Conservation (phyloP, 2,329 filamentous ascomycete species). For the Geoglossum cookeanum region DNA sequence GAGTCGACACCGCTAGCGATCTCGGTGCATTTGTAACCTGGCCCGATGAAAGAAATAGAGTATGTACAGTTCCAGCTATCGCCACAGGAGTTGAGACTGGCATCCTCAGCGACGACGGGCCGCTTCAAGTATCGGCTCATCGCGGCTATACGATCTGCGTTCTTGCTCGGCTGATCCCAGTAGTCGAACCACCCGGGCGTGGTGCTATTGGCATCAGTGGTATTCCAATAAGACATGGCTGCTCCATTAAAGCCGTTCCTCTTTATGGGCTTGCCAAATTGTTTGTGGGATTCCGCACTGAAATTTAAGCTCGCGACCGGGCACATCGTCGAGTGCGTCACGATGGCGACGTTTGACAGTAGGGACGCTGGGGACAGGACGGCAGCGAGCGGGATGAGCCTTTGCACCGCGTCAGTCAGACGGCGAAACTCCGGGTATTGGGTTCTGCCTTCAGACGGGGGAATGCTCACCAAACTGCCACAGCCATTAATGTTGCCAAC, state of each 20-base stretch:
- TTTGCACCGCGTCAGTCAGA: slow-evolving; percentile 1
- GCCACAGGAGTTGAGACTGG: slow-evolving; percentile 20
- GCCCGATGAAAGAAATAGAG: slow-evolving; percentile 19
- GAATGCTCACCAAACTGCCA: slow-evolving; percentile 17
- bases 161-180: slow-evolving; percentile 13
- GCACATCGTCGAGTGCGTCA: slow-evolving; percentile 15
- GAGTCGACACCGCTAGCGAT: slow-evolving; percentile 16
- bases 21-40: slow-evolving; percentile 23
- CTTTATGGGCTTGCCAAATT: slow-evolving; percentile 17
- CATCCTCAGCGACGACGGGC: slow-evolving; percentile 12
- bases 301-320: slow-evolving; percentile 19
- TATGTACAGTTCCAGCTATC: slow-evolving; percentile 24
- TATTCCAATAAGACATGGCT: slow-evolving; percentile 18
- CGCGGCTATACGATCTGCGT: slow-evolving; percentile 15
- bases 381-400: slow-evolving; percentile 21
- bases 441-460: neutral
- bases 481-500: slow-evolving; percentile 18
- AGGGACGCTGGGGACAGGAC: slow-evolving; percentile 23
- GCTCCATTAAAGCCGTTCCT: slow-evolving; percentile 14
- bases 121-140: slow-evolving; percentile 14
- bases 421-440: neutral
- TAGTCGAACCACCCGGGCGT: slow-evolving; percentile 18
- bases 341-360: slow-evolving; percentile 14
- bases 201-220: slow-evolving; percentile 10
- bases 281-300: slow-evolving; percentile 17